Conservation (phyloP, 2,329 filamentous ascomycete species). For the Colletotrichum chrysophilum region DNA sequence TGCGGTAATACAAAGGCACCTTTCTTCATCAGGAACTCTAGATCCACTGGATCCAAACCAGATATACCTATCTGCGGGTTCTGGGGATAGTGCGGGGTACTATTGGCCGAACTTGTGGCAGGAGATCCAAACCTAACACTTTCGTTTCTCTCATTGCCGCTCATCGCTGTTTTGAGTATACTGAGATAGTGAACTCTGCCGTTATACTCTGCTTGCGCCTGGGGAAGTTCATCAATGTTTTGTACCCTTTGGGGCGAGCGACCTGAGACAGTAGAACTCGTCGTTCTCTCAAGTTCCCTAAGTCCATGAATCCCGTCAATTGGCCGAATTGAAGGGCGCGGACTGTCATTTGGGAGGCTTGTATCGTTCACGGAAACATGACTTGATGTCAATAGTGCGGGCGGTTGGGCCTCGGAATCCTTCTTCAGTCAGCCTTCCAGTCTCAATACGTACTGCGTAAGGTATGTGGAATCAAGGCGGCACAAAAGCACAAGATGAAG, state of each 20-base stretch:
- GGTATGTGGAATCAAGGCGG: not conserved
- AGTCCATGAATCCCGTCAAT: not conserved
- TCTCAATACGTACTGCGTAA: not conserved
- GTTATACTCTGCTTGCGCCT: not conserved
- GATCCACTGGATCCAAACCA: not conserved
- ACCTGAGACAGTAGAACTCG: not conserved
- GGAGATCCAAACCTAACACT: not conserved
- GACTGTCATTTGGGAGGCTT: not conserved
- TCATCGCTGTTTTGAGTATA: not conserved
- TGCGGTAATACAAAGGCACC: not conserved
- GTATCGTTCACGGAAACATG: not conserved
- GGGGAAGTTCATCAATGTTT: not conserved
- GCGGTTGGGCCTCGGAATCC: no score
- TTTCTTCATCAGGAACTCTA: not conserved
- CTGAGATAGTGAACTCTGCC: not conserved
- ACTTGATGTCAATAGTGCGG: not conserved
- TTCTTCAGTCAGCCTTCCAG: not conserved
- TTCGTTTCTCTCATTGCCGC: not conserved
- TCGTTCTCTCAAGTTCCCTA: not conserved
- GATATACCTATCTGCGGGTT: not conserved
- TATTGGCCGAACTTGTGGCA: not conserved
- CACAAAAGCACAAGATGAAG: not conserved
- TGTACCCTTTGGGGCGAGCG: not conserved
- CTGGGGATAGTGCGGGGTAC: not conserved
- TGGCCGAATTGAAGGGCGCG: not conserved